Evolutionary conservation across 2,329 filamentous ascomycete species (phyloP).

Genomic region (Diatrype stigma): DNA sequence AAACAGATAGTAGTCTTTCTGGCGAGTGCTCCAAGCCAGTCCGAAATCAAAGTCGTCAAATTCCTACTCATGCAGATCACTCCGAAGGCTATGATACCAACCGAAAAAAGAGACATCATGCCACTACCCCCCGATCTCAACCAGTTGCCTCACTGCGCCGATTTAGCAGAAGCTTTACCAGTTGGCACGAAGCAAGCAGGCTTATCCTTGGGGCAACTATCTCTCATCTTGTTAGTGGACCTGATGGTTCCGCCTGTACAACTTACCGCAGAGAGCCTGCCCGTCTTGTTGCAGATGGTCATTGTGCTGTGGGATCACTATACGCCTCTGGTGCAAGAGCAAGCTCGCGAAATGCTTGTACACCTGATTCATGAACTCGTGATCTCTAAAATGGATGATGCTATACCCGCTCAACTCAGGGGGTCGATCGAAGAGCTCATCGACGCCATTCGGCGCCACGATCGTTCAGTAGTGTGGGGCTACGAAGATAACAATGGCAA

Average conservation of each 20-base stretch:
- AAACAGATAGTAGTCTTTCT: conserved; percentile 98
- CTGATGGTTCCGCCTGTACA: conserved; percentile 91
- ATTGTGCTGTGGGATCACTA: conserved; percentile 98
- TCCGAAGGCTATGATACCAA: conserved; percentile 94
- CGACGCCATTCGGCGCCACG: conserved; percentile 79
- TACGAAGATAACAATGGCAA: conserved; percentile 90
- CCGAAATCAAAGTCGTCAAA: conserved; percentile 88
- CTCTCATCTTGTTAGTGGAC: conserved; percentile 89
- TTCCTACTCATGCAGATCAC: conserved; percentile 88
- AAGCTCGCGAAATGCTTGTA: conserved; percentile 95
- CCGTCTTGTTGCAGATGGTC: conserved; percentile 83
- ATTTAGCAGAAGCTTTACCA: conserved; percentile 73
- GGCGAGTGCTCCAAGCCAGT: conserved; percentile 68
- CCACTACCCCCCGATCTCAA: conserved; percentile 69
- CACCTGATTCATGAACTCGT: conserved; percentile 96
- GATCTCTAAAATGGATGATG: conserved; percentile 71
- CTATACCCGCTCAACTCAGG: conserved; percentile 58
- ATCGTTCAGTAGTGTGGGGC: conserved; percentile 81
- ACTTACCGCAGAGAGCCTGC: conserved; percentile 72
- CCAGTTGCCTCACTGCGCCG: conserved; percentile 82
- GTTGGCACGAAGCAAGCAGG: conserved; percentile 88
- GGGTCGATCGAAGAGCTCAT: conserved; percentile 81
- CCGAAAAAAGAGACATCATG: conserved; percentile 69
- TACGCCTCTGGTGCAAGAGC: conserved; percentile 88
- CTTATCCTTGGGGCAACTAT: conserved; percentile 88